Percentiles rank a stretch among this genome's conserved stretches.
phyloP scores from a whole-genome alignment of 2,329 filamentous ascomycete species.

The Fusarium sp. region DNA sequence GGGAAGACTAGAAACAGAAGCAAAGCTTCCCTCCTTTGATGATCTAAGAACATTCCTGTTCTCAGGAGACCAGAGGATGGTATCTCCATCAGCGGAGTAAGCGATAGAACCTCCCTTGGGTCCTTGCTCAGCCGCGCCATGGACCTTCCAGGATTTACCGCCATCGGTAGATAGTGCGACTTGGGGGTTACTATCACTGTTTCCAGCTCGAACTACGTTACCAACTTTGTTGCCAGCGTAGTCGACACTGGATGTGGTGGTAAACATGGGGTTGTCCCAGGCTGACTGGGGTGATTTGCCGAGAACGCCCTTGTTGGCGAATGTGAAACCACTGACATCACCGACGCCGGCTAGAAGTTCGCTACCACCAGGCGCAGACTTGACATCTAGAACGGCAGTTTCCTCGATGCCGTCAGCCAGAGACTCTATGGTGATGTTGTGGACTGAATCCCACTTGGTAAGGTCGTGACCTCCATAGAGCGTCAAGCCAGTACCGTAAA shows the following conservation, averaged over 20 bases:
- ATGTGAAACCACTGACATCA: constrained; percentile 66
- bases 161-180: constrained; percentile 63
- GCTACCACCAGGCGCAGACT: constrained; percentile 62
- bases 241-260: constrained; percentile 60
- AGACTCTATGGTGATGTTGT: constrained; percentile 63
- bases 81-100: constrained; percentile 64
- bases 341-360: constrained; percentile 65
- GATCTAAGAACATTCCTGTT: constrained; percentile 57
- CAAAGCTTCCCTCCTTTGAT: constrained; percentile 57
- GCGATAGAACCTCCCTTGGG: constrained; percentile 61
- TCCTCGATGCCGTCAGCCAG: constrained; percentile 69
- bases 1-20: constrained; percentile 59
- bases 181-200: constrained; percentile 57
- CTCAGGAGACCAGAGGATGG: constrained; percentile 61
- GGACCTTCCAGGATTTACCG: constrained; percentile 62
- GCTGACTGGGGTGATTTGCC: constrained; percentile 57
- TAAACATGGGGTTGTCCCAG: constrained; percentile 63
- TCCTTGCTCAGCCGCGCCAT: constrained; percentile 60
- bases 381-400: constrained; percentile 62
- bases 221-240: constrained; percentile 61
- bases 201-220: constrained; percentile 65
- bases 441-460: constrained; percentile 65
- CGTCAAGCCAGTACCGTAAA: constrained; percentile 71
- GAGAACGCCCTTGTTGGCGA: constrained; percentile 53
- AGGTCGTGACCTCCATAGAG: constrained; percentile 66